A percentile compares a stretch with the other conserved stretches of the same genome.
phyloP scores from a whole-genome alignment of 805 yeast genomes.

The Teunomyces tritomae region DNA sequence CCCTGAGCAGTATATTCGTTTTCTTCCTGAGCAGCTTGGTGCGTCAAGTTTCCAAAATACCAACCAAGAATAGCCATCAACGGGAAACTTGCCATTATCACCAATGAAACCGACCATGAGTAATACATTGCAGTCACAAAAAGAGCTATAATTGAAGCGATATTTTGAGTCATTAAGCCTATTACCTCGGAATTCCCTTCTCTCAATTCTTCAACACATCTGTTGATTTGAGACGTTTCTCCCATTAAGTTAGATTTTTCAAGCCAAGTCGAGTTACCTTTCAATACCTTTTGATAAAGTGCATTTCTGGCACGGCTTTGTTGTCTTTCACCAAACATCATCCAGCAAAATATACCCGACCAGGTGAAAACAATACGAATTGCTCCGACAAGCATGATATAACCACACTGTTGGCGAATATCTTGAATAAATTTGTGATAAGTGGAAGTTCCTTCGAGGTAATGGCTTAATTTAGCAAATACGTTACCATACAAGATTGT shows the following conservation, averaged over 20 bases:
- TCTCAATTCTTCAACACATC: slow-evolving; percentile 74
- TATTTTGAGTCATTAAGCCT: slow-evolving; percentile 53
- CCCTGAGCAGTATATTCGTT: slow-evolving; percentile 55
- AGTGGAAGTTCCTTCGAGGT: slow-evolving; percentile 24
- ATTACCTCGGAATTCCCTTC: slow-evolving; percentile 65
- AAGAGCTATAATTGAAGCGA: slow-evolving; percentile 52
- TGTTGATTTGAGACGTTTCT: slow-evolving; percentile 57
- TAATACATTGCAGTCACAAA: slow-evolving; percentile 65
- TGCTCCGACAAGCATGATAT: slow-evolving; percentile 33
- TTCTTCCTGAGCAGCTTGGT: slow-evolving; percentile 49
- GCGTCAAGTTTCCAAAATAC: slow-evolving; percentile 51
- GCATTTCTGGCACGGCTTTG: slow-evolving; percentile 52
- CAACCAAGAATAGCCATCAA: slow-evolving; percentile 51
- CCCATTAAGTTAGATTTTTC: slow-evolving; percentile 64
- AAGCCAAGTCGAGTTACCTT: slow-evolving; percentile 56
- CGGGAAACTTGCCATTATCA: slow-evolving; percentile 75
- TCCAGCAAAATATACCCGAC: slow-evolving; percentile 60
- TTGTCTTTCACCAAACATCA: slow-evolving; percentile 69
- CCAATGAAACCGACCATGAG: slow-evolving; percentile 83
- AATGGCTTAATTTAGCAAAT: slow-evolving; percentile 40
- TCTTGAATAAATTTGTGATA: slow-evolving; percentile 27
- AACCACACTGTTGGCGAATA: slow-evolving; percentile 26
- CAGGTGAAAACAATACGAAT: slow-evolving; percentile 39
- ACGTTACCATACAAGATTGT: slow-evolving; percentile 67
- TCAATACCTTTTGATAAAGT: slow-evolving; percentile 45